Conservation (phyloP, 2,329 filamentous ascomycete genomes). For the Phaeoacremonium minimum region DNA sequence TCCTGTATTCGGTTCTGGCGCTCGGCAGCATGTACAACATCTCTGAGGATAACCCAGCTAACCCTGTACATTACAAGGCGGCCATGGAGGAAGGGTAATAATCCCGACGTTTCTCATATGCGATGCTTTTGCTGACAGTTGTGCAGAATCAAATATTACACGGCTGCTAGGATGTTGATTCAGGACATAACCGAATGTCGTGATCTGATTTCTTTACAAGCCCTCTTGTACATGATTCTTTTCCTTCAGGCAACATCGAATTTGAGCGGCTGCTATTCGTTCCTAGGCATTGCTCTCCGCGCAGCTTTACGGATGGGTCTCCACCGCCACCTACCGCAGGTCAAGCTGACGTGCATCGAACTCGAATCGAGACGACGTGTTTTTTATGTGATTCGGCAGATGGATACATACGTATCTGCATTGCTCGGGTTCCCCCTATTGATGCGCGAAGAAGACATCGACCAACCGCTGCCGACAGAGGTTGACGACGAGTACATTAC, state of each 20-base stretch:
- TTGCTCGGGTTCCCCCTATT: conserved; percentile 63
- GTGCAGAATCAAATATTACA: conserved; percentile 69
- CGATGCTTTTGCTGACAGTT: conserved; percentile 14
- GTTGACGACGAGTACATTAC: conserved; percentile 67
- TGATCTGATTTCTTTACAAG: conserved; percentile 70
- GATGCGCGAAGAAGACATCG: conserved; percentile 60
- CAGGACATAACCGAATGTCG: conserved; percentile 65
- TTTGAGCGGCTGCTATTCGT: conserved; percentile 74
- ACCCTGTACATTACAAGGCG: conserved; percentile 40
- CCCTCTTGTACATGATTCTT: conserved; percentile 73
- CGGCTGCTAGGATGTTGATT: conserved; percentile 60
- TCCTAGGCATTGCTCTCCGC: conserved; percentile 72
- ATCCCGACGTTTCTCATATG: background rate
- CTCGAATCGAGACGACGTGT: conserved; percentile 59
- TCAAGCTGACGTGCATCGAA: conserved; percentile 58
- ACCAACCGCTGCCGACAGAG: conserved; percentile 60
- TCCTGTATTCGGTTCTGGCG: conserved; percentile 67
- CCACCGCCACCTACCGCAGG: conserved; percentile 66
- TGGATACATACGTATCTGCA: conserved; percentile 67
- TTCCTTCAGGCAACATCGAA: conserved; percentile 79
- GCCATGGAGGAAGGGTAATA: conserved; percentile 53
- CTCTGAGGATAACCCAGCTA: conserved; percentile 48
- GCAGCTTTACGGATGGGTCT: conserved; percentile 74
- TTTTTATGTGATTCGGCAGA: conserved; percentile 65
- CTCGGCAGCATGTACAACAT: conserved; percentile 69